phyloP scores from a whole-genome alignment of 176 grass and related monocot species.

The Tuctoria greenei region DNA sequence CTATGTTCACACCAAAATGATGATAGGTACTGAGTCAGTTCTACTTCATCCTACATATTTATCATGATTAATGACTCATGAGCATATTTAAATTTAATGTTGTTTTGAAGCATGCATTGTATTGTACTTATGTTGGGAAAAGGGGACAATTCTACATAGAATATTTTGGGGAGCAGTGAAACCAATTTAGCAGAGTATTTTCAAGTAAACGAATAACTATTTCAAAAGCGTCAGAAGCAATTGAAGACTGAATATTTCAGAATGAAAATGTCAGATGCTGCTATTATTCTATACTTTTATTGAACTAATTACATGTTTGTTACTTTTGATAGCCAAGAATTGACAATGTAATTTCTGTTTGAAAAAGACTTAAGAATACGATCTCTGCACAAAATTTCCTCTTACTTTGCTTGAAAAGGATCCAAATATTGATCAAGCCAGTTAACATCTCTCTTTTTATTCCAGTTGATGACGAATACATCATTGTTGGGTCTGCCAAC shows the following conservation, averaged over 20 bases:
- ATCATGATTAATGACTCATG: not conserved
- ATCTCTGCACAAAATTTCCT: not conserved
- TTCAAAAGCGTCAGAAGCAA: not conserved
- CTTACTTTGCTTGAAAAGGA: not conserved
- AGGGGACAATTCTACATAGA: not conserved
- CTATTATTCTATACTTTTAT: not conserved
- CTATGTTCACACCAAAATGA: slow-evolving; percentile 99
- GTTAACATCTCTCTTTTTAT: slow-evolving; percentile 12
- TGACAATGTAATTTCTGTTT: no score
- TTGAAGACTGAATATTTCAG: not conserved
- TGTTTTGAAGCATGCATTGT: not conserved
- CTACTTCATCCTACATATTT: not conserved
- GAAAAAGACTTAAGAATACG: not conserved
- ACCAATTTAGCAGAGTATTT: not conserved
- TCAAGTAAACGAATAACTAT: not conserved
- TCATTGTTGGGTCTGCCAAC: slow-evolving; percentile 91
- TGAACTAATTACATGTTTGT: not conserved
- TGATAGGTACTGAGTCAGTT: slow-evolving; percentile 63
- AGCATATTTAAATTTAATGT: not conserved
- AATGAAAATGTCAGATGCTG: not conserved
- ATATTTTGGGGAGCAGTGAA: not conserved
- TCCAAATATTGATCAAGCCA: not conserved
- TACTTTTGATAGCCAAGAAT: not conserved
- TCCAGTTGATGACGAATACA: slow-evolving; percentile 97
- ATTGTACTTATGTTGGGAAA: not conserved